phyloP scores from a whole-genome alignment of 768 basidiomycete genomes.

The Mycena leptocephala region DNA sequence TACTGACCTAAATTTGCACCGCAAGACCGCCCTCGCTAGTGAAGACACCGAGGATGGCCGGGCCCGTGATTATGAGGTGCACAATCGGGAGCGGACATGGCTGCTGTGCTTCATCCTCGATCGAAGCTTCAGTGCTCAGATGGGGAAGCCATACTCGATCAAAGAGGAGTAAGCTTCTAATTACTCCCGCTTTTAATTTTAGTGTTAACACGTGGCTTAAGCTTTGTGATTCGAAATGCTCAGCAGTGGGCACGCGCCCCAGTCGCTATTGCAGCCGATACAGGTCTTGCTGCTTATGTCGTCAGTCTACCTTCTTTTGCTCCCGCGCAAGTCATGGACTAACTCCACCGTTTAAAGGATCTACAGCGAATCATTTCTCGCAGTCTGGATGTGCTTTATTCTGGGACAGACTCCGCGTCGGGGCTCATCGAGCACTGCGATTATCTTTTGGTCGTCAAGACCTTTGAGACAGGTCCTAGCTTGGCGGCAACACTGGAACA shows the following conservation, averaged over 20 bases:
- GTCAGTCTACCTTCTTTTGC: constrained; percentile 61
- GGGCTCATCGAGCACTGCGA: constrained; percentile 90
- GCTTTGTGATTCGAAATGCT: constrained; percentile 91
- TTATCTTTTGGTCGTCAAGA: constrained; percentile 87
- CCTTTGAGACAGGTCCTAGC: constrained; percentile 85
- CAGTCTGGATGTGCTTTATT: constrained; percentile 92
- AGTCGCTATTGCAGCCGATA: constrained; percentile 75
- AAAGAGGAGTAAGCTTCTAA: constrained; percentile 86
- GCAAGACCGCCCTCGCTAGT: constrained; percentile 78
- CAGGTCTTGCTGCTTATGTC: constrained; percentile 82
- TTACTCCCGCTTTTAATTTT: constrained; percentile 10
- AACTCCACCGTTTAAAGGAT: constrained; percentile 63
- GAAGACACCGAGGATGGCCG: constrained; percentile 86
- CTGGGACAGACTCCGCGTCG: constrained; percentile 82
- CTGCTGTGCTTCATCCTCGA: constrained; percentile 90
- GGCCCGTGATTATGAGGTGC: constrained; percentile 86
- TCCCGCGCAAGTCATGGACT: not conserved
- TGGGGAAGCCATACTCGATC: constrained; percentile 96
- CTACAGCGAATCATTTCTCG: constrained; percentile 92
- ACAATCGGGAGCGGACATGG: constrained; percentile 97
- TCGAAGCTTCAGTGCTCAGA: constrained; percentile 92
- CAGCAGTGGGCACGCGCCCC: constrained; percentile 82
- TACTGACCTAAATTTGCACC: constrained; percentile 95
- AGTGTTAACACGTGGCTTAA: constrained; percentile 47
- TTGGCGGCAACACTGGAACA: constrained; percentile 73